Base-by-base conservation (phyloP, 345 rosid species). In the Conringia planisiliqua region DNA sequence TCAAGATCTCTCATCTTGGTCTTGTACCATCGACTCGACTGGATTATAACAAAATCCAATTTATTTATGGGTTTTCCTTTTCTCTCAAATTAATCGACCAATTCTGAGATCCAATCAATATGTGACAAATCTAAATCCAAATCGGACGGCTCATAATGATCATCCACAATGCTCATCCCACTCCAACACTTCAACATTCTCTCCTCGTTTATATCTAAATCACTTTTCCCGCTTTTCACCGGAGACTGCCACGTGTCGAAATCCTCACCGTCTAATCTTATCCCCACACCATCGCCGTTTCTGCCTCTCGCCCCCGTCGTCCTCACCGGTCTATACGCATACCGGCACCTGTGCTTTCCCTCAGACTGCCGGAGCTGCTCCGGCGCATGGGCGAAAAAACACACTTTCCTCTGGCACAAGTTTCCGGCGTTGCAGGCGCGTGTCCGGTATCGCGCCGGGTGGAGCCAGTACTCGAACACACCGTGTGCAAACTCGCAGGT, bases 391-490 rank as follows among this genome's bases (percentile, higher is more conserved):
- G 97, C 96, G 0, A 92, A 92, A 81, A 92, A 92, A 73, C 96
- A 90, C 5, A 92, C 96, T 79, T 80, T 84, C 6, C 96, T 88
- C 44, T 82, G 87, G 61, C 96, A 92, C 32, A 73, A 77, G 20
- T 17, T 70, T 0, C 97, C 94, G 1, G 90, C 91, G 60, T 85
- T 87, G 68, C 97, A 92, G 10, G 83, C 82, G 12, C 89, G 89
- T 7, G 97, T 92, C 0, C 97, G 83, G 65, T 89, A 92, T 26
- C 86, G 84, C 1, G 84, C 81, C 3, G 96, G 97, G 64, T 91
- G 97, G 11, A 91, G 90, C 97, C 97, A 91, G 72, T 85, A 91
- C 70, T 89, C 97, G 71, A 91, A 91, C 1, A 89, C 91, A 5
- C 96, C 97, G 56, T 91, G 97, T 4, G 96, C 89, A 10, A 79